Base-by-base conservation (phyloP, 2,329 filamentous ascomycete species). In the Stagonosporopsis vannaccii region DNA sequence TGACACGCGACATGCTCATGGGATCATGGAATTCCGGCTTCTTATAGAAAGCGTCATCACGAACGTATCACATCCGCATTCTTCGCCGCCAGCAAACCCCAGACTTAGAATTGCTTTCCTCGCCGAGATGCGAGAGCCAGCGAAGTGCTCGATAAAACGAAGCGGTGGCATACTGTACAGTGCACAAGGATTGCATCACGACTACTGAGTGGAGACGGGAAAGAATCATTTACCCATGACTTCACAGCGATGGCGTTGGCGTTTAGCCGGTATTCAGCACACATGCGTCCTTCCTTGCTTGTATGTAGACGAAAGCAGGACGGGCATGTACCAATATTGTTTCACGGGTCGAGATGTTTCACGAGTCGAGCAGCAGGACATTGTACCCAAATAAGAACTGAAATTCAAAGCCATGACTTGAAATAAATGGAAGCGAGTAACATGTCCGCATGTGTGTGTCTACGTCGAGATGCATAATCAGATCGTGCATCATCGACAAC, bases 1-100 rank as follows among this genome's bases (percentile, higher is more conserved):
- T 98, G 74, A 94, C 91, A 8, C 86, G 95, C 63, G 95, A 99
- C 77, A 90, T 96, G 72, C 79, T 98, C 36, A 81, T 96, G 54
- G 80, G 73, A 43, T 71, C 67, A 37, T 65, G 64, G 56, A 66
- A 68, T 36, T 65, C 63, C 9, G 61, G 59, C 8, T 74, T 74
- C 57, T 63, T 76, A 65, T 76, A 65, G 53, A 63, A 44, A 45
- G 30, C 42, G 32, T 43, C 17, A 30, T 5, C 4, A 4, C 15
- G 12, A n/a, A 11, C 13, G 11, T n/a, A 17, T 26, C 8, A 15
- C 20, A 30, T 12, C 17, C 15, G 13, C 17, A 3, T 28, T 17
- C 17, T 26, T 35, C 17, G 13, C 17, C 22, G 19, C 32, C 23
- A 20, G 8, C 20, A 49, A 2, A 22, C 4, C 22, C 23, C 35